These are phyloP conservation scores for Phytopythium ostracodes DNA, from an alignment of 352 stramenopile species.

Conservation along the genomic window DNA sequence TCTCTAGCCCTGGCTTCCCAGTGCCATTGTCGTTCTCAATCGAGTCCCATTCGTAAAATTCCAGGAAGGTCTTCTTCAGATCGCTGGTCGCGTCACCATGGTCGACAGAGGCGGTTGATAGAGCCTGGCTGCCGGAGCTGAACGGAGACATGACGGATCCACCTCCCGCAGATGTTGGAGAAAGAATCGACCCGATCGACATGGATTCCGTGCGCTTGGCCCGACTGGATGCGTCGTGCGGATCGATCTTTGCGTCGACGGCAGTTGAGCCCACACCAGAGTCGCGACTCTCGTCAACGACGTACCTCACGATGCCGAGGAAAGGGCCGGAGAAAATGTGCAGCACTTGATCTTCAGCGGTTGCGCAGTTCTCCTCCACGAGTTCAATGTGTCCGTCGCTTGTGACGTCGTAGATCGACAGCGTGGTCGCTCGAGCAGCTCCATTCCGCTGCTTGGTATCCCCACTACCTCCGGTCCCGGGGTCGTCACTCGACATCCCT, in stretches of 20 bases:
- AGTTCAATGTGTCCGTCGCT: slow-evolving; percentile 42
- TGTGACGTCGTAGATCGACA: slow-evolving; percentile 29
- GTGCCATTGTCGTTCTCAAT: slow-evolving; percentile 6
- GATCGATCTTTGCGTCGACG: slow-evolving; percentile 12
- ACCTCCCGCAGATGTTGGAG: slow-evolving; percentile 18
- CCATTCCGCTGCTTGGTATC: slow-evolving; percentile 35
- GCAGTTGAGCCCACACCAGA: neutral
- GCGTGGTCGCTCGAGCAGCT: slow-evolving; percentile 34
- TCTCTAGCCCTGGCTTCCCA: slow-evolving; percentile 9
- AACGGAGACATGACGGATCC: slow-evolving; percentile 19
- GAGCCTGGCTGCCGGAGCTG: slow-evolving; percentile 13
- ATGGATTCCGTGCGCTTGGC: slow-evolving; percentile 51
- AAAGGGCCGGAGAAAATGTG: slow-evolving; percentile 70
- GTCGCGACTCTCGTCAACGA: slow-evolving; percentile 16
- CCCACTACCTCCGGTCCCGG: slow-evolving; percentile 1
- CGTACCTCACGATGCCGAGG: slow-evolving; percentile 59
- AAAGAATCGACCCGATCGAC: slow-evolving; percentile 40
- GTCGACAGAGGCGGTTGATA: slow-evolving; percentile 10
- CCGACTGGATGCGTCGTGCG: slow-evolving; percentile 32
- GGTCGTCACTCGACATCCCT: slow-evolving; percentile 21
- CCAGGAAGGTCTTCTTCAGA: slow-evolving; percentile 51
- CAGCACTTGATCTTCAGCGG: slow-evolving; percentile 50
- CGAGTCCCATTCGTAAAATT: slow-evolving; percentile 70
- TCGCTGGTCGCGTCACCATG: slow-evolving; percentile 24
- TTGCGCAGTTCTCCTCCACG: slow-evolving; percentile 44